Evolutionary conservation across 495 filamentous ascomycete species (phyloP), one percentile per base, ranked within the genome.

Genomic region (Pyrenopolyporus hunteri): DNA sequence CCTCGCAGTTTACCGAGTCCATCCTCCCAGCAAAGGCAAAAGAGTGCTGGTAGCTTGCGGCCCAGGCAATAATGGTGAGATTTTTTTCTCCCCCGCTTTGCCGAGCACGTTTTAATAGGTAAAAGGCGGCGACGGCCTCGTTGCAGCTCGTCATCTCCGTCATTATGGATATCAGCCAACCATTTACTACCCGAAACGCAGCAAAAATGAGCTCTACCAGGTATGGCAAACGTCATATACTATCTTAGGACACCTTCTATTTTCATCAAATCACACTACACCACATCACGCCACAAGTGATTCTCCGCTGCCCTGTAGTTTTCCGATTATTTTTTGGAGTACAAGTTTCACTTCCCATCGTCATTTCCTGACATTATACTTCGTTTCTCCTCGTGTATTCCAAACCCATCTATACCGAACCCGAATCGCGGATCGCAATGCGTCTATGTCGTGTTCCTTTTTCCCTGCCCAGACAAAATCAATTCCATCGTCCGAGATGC

Each of bases 131-230:
- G 94, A 98, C 71, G 95, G 94, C 1, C 87, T 98, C 33, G 94
- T 98, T 19, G 92, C 93, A 32, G 95, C 95, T 33, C 86, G 94
- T 28, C 94, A 98, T 74, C 84, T 98, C n/a, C 86, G 82, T 67
- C 91, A 97, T 71, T 98, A 92, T 74, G 92, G 92, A 57, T 98
- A 98, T 74, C 83, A 83, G 28, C 94, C 94, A 13, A 88, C 85
- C 22, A 80, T 98, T 57, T 98, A 93, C 80, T 98, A 96, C 70
- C 94, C 94, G 8, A 97, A 96, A 72, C 85, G 88, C 51, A 83
- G 84, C 70, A 92, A 92, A 71, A 94, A 93, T 65, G 92, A 95
- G 31, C 81, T 97, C 11, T 98, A 96, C 70, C 82, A 90, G 79
- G 89, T 90, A 68, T 52, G 76, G 45, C 20, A 32, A n/a, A 35